Base-by-base conservation (phyloP, 2,329 filamentous ascomycete species). In the Fusarium mangiferae region DNA sequence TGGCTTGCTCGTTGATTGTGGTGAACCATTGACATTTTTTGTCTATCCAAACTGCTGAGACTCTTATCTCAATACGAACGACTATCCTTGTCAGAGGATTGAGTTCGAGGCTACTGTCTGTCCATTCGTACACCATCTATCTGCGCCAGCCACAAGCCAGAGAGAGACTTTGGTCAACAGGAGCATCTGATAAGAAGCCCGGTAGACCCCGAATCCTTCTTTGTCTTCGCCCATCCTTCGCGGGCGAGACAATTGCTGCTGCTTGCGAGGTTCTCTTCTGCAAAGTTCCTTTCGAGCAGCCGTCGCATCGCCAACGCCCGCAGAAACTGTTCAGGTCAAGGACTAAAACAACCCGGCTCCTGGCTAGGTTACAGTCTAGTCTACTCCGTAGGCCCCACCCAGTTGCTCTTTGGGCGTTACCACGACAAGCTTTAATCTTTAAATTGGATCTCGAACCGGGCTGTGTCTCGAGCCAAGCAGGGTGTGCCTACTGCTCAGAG, bases 381-480 rank as follows among this genome's bases (percentile, higher is more conserved):
- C 45, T 49, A 33, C 30, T 33, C 30, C 30, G 30, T 33, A 41
- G 46, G n/a, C 39, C 64, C 46, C 51, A 62, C 59, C 42, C 42
- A 48, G 30, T 55, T 73, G 24, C 55, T 44, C 49, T 62, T 70
- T 73, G n/a, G 49, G 56, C 28, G 38, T 54, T 38, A 68, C 63
- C 35, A 68, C 70, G 42, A 52, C 48, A 60, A 62, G 49, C 64
- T 58, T 72, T 72, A 68, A 68, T 68, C 58, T 68, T 39, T 64
- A 68, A 74, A 56, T 51, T 69, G 51, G 39, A 73, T 62, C 57
- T 74, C 44, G 33, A 63, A 52, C 58, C 46, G 66, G 66, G 70
- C 71, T 73, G 66, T 74, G 71, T 67, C 60, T 73, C 60, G 18
- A 62, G 51, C 42, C 46, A 60, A 70, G 42, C 65, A 64, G 62